phyloP scores from a whole-genome alignment of 148 eudicot genomes.

The Hydrangea macrophylla region DNA sequence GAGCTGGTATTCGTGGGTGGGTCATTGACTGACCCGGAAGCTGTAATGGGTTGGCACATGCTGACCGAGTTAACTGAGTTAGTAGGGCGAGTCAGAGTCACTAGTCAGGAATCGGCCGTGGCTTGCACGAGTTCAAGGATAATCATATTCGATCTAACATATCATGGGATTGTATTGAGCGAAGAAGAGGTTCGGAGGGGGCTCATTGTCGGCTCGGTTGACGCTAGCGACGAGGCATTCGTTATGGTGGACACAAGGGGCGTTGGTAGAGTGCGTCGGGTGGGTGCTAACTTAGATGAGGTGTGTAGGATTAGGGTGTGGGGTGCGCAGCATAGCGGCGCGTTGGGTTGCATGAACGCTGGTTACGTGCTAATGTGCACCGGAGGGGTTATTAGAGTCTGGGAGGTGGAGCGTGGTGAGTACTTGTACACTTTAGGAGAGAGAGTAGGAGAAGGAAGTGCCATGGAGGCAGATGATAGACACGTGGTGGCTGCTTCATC shows the following conservation, averaged over 20 bases:
- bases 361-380: conserved; percentile 52
- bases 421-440: conserved; percentile 53
- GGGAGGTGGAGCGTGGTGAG: conserved; percentile 57
- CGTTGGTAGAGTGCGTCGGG: conserved; percentile 43
- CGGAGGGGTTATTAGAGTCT: conserved; percentile 54
- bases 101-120: conserved; percentile 47
- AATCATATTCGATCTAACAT: conserved; percentile 41
- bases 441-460: conserved; percentile 49
- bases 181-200: conserved; percentile 36
- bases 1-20: conserved; percentile 65
- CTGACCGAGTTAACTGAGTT: conserved; percentile 53
- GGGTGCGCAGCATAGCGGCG: conserved; percentile 33
- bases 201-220: conserved; percentile 51
- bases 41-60: conserved; percentile 85
- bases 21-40: conserved; percentile 65
- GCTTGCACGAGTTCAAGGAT: conserved; percentile 55
- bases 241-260: conserved; percentile 48
- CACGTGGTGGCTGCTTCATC: conserved; percentile 49
- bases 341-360: conserved; percentile 60
- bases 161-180: conserved; percentile 31
- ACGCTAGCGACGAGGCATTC: conserved; percentile 28
- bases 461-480: conserved; percentile 47
- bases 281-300: conserved; percentile 40
- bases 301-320: conserved; percentile 45
- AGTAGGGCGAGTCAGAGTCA: conserved; percentile 62